Base-by-base conservation (phyloP, 2,329 filamentous ascomycete species). In the Pseudovirgaria hyperparasitica region DNA sequence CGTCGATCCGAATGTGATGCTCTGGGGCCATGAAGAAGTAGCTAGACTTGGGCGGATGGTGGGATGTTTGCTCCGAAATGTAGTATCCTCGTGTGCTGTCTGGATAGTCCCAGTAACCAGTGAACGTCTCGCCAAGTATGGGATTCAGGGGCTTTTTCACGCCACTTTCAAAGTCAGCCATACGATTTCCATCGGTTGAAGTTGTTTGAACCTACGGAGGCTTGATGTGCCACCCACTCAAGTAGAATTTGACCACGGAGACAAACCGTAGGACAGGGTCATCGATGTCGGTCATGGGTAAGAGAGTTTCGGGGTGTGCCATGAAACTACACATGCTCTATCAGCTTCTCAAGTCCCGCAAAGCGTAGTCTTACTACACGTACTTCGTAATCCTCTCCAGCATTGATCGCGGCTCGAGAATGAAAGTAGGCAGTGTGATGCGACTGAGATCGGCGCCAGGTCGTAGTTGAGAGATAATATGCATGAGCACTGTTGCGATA, bases 71-170 rank as follows among this genome's bases (percentile, higher is more conserved):
- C 57, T 98, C 90, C 25, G 87, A 76, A 41, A 98, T 84, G 60
- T 98, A 98, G 61, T 93, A 98, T 36, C 82, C 87, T 40, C 72
- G 75, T 17, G 82, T 92, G 11, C 76, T 65, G 54, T 92, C 80
- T 9, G 77, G 70, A 36, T 92, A 77, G 41, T 94, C 81, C 90
- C 90, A 98, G 55, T 90, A 94, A 55, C 87, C 86, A 27, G 84
- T 87, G 50, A 86, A 96, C 23, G 80, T 79, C 58, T 98, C 90
- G 48, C 90, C 90, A 12, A 98, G 72, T 34, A 98, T 87, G 1
- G 90, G 90, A 53, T 98, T 98, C 36, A 98, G 63, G 22, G 90
- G 90, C 52, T 98, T 98, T 66, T 98, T 98, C 43, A 98, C 90
- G 35, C 90, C 90, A 42, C 85, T 92, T 42, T 37, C n/a, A n/a